Percentiles rank a stretch among this genome's conserved stretches.
phyloP scores from a whole-genome alignment of 2,329 filamentous ascomycete species.

The Scytalidium lignicola region DNA sequence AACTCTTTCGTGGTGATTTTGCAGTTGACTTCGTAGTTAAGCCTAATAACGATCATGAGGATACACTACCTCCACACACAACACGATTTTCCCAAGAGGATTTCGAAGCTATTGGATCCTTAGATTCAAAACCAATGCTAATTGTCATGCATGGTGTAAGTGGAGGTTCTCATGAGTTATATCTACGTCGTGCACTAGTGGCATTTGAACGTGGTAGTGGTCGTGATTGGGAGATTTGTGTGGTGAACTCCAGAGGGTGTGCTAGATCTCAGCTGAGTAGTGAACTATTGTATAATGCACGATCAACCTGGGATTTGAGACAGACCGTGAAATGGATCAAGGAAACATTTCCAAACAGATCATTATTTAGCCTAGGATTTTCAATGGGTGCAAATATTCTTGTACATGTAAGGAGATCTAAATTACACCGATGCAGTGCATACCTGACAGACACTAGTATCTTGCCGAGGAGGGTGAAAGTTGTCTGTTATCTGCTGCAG shows the following conservation, averaged over 20 bases:
- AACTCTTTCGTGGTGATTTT: constrained; percentile 68
- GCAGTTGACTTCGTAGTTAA: constrained; percentile 76
- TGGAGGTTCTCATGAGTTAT: constrained; percentile 1
- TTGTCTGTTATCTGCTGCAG: constrained; percentile 58
- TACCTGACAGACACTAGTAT: constrained; percentile 65
- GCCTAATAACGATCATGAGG: constrained; percentile 43
- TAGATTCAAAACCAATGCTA: constrained; percentile 1
- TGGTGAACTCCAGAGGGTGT: constrained; percentile 83
- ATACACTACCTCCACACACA: constrained; percentile 36
- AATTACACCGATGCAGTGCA: constrained; percentile 28
- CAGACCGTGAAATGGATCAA: constrained; percentile 72
- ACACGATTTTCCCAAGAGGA: background rate
- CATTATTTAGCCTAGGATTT: constrained; percentile 81
- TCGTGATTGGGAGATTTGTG: constrained; percentile 63
- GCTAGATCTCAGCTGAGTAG: constrained; percentile 75
- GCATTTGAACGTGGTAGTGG: background rate
- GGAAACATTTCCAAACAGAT: constrained; percentile 73
- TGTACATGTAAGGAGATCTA: constrained; percentile 62
- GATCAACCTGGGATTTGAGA: constrained; percentile 84
- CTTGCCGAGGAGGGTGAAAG: constrained; percentile 74
- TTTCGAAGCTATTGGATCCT: background rate
- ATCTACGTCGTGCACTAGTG: background rate
- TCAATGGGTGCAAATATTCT: constrained; percentile 88
- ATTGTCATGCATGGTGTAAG: constrained; percentile 1
- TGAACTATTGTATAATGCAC: constrained; percentile 82